Conservation (phyloP, 495 filamentous ascomycete species). For the Rusavskia elegans region DNA sequence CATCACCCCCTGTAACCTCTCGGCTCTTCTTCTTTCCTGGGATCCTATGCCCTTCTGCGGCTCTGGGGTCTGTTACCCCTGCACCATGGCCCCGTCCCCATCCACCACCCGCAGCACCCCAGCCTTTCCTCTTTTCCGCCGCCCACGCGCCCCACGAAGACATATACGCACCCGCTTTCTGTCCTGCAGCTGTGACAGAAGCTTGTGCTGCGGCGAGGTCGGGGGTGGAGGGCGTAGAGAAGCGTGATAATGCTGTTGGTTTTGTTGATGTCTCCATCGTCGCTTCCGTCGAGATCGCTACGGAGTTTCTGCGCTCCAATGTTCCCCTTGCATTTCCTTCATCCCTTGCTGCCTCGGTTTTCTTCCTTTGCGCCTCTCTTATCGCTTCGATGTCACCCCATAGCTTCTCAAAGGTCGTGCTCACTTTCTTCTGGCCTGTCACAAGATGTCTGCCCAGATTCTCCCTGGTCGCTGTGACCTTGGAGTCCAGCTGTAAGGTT, state of each 20-base stretch:
- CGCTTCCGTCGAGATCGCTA: too few relatives aligned
- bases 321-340: conserved; percentile 7
- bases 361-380: conserved; percentile 62
- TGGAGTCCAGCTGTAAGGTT: conserved; percentile 78
- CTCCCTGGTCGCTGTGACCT: conserved; percentile 61
- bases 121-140: conserved; percentile 63
- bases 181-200: conserved; percentile 46
- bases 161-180: conserved; percentile 73
- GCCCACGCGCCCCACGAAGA: conserved; percentile 95
- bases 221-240: conserved; percentile 10
- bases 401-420: conserved; percentile 65
- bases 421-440: conserved; percentile 74
- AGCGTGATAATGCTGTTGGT: conserved; percentile 10
- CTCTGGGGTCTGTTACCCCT: conserved; percentile 4
- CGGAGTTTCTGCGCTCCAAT: too few relatives aligned
- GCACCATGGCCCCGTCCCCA: conserved; percentile 3
- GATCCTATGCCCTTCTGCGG: conserved; percentile 5
- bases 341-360: conserved; percentile 31
- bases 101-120: conserved; percentile 13
- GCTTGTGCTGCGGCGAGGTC: conserved; percentile 54
- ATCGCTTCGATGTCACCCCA: conserved; percentile 81
- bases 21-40: conserved; percentile 3
- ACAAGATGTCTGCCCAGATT: conserved; percentile 62
- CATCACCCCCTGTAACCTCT: conserved; percentile 15
- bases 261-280: too few relatives aligned